Base-by-base conservation (phyloP, 352 stramenopile genomes). In the Phytophthora hybrid region DNA sequence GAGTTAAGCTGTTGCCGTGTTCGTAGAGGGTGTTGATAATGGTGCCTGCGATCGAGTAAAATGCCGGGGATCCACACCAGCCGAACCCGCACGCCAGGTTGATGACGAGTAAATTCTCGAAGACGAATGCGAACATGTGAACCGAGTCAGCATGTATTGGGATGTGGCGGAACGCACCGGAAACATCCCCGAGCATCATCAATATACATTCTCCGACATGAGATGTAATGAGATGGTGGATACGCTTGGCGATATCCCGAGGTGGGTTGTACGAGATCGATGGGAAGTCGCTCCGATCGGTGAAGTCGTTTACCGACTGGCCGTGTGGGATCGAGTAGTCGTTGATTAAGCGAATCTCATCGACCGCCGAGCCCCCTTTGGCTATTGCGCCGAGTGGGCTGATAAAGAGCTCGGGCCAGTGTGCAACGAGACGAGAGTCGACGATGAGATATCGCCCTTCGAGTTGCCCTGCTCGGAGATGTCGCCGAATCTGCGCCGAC, bases 91-190 rank as follows among this genome's bases (percentile, higher is more conserved):
- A 80, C 0, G 69, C 23, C 1, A 80, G 23, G 31, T 79, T 69
- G 39, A 79, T 73, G 18, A 77, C 60, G 3, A 79, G 13, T 11
- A 63, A 13, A 4, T 47, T 29, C 5, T 74, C 69, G 34, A 74
- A 72, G 0, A 51, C 0, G 21, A 77, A 80, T 1, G 41, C 47
- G 41, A 82, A 80, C 53, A 74, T 71, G 56, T 78, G 69, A n/a
- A 79, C 72, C 1, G 52, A 19, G 18, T 79, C 49, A 4, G 58
- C 63, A 41, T 67, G 41, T 6, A 83, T 57, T 7, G 73, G 63
- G 9, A 81, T 51, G 70, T 81, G 67, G 0, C 77, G 63, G n/a
- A 83, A 81, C 0, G 73, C 76, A n/a, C 69, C 66, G 0, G 74
- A 51, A 10, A 76, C 65, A 66, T 81, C 74, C 4, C 71, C 77